Evolutionary conservation across 1,139 yeast species (phyloP), one percentile per base, ranked within the genome.

Genomic region (Saccharomycopsis hybrid): DNA sequence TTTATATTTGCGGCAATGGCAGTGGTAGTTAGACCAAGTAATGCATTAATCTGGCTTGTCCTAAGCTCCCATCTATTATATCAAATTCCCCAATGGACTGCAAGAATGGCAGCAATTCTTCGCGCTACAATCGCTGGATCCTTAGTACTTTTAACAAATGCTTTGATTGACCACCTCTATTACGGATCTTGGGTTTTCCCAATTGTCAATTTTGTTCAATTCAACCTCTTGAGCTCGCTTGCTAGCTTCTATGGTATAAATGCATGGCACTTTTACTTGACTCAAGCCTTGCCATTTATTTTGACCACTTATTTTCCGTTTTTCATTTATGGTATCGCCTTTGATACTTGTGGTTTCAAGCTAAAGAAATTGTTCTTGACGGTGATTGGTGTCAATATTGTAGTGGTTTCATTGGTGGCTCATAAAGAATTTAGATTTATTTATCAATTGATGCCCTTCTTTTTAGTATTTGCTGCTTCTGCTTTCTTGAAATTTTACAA

Each of bases 361-460:
- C 30, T 41, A 31, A 46, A 47, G 47, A 39, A 41, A 13, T 42
- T 53, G 27, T 41, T 28, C 7, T 39, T 13, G 11, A 54, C 62
- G 1, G 65, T 74, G 1, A 58, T 73, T 0, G 43, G 70, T 0
- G 48, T 72, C 2, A 80, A 82, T 39, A 52, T 84, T 1, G 50
- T 66, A 0, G 68, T 73, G 0, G 88, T 85, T 58, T 85, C 96
- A 0, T 52, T 70, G 2, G 74, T 92, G 24, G 69, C 74, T 11
- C 99, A 94, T 65, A 94, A 94, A 63, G 99, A 94, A 62, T 85
- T 88, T 58, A 73, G 98, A 45, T 94, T 94, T 62, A 72, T 92
- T n/a, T 86, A 82, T 59, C 96, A 95, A 1, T 64, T 92, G 50
- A 82, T 87, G 64, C 97, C 98, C 1, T 60, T 89, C 1, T 67